Evolutionary conservation across 2,329 filamentous ascomycete genomes (phyloP).

Genomic region (Pseudopithomyces chartarum): DNA sequence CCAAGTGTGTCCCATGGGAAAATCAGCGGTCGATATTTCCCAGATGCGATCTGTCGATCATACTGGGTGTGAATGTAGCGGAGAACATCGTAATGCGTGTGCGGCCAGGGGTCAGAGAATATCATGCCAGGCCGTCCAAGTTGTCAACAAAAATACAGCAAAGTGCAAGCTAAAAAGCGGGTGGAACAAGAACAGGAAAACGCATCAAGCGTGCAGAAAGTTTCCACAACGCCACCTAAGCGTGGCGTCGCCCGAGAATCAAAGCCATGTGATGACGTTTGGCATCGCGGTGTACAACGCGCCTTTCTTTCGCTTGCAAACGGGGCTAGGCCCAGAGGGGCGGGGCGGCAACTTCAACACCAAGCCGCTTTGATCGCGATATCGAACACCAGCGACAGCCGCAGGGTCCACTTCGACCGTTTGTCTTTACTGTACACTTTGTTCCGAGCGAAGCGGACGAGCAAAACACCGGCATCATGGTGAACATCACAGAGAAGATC

Average conservation of each 20-base stretch:
- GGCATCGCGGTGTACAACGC: slow-evolving; percentile 13
- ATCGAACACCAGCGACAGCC: slow-evolving; percentile 16
- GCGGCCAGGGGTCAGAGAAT: slow-evolving; percentile 29
- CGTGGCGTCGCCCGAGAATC: slow-evolving; percentile 4
- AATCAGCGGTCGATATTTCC: slow-evolving; percentile 48
- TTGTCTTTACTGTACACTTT: slow-evolving; percentile 11
- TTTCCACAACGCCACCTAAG: background rate
- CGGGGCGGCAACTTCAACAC: slow-evolving; percentile 33
- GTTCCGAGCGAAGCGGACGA: background rate
- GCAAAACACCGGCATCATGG: slow-evolving; percentile 65
- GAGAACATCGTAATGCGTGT: slow-evolving; percentile 40
- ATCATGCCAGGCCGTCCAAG: slow-evolving; percentile 19
- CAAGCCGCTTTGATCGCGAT: slow-evolving; percentile 41
- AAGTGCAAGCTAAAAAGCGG: no score
- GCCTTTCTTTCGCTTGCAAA: slow-evolving; percentile 22
- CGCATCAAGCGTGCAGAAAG: slow-evolving; percentile 8
- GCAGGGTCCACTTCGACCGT: slow-evolving; percentile 10
- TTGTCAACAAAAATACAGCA: slow-evolving; percentile 5
- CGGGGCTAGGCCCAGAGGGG: slow-evolving; percentile 18
- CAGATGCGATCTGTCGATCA: slow-evolving; percentile 44
- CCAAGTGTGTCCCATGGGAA: slow-evolving; percentile 51
- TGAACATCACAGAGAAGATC: slow-evolving; percentile 99
- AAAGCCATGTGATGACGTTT: slow-evolving; percentile 30
- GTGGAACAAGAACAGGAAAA: background rate
- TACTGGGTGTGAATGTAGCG: slow-evolving; percentile 48